Percentiles rank a stretch among this genome's conserved stretches.
phyloP scores from a whole-genome alignment of 177 flowering plant genomes.

The Vitis hybrid region DNA sequence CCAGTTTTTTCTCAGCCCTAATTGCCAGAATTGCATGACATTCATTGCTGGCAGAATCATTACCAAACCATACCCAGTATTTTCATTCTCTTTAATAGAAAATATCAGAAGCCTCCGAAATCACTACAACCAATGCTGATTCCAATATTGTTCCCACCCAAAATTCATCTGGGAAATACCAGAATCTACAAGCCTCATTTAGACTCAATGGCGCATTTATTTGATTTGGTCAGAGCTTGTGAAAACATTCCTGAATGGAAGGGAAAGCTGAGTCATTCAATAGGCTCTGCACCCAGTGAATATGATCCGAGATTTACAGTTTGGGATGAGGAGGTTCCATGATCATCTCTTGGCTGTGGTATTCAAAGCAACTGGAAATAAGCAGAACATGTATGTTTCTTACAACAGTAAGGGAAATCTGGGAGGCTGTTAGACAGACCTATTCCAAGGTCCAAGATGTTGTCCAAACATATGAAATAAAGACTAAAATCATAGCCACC shows the following conservation, averaged over 20 bases:
- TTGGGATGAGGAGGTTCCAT: not conserved
- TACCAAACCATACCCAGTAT: too few relatives aligned
- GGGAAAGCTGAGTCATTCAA: not conserved
- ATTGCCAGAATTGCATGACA: too few relatives aligned
- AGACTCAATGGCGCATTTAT: not conserved
- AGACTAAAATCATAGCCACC: not conserved
- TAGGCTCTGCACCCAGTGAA: not conserved
- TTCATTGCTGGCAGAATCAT: too few relatives aligned
- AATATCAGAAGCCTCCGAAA: too few relatives aligned
- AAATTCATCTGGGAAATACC: not conserved
- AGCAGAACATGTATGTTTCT: not conserved
- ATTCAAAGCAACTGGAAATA: not conserved
- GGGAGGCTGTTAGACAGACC: not conserved
- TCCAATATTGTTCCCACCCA: too few relatives aligned
- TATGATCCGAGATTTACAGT: not conserved
- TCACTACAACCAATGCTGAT: too few relatives aligned
- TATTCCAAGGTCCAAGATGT: not conserved
- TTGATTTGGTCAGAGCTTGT: conserved; percentile 2
- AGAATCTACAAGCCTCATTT: conserved; percentile 1
- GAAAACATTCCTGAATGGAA: conserved; percentile 1
- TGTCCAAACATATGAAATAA: not conserved
- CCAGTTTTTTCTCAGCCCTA: too few relatives aligned
- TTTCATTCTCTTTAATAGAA: too few relatives aligned
- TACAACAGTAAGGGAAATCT: not conserved
- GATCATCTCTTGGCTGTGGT: not conserved